Conservation (phyloP, 2,329 filamentous ascomycete species). For the Pseudomassariella vexata region DNA sequence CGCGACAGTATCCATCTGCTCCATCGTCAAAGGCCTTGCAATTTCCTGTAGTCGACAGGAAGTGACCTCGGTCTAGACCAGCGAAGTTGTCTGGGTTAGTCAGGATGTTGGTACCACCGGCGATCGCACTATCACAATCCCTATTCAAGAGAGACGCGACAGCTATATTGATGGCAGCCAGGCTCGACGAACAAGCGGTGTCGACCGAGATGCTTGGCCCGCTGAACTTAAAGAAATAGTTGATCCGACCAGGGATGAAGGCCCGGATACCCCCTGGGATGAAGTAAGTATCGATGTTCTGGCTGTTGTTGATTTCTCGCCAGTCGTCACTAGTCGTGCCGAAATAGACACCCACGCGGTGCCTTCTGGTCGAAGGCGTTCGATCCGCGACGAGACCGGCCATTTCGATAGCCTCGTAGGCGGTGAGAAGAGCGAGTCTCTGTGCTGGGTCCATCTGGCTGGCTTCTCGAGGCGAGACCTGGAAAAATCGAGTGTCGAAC, state of each 20-base stretch:
- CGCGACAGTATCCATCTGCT: constrained; percentile 55
- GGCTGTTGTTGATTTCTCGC: constrained; percentile 66
- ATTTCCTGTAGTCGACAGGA: constrained; percentile 44
- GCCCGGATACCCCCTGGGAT: constrained; percentile 37
- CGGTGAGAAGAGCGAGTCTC: constrained; percentile 57
- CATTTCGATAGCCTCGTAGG: constrained; percentile 66
- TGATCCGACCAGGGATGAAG: constrained; percentile 52
- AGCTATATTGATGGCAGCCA: constrained; percentile 64
- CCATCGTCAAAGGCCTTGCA: constrained; percentile 56
- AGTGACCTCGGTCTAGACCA: constrained; percentile 58
- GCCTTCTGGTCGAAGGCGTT: too few species aligned
- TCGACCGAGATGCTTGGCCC: constrained; percentile 68
- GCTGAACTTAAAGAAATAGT: constrained; percentile 72
- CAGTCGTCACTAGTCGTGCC: constrained; percentile 73
- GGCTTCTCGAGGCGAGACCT: neutral
- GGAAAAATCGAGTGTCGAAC: neutral
- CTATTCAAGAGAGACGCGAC: constrained; percentile 50
- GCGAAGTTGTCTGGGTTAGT: constrained; percentile 62
- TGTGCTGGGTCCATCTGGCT: constrained; percentile 64
- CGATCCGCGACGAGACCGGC: constrained; percentile 62
- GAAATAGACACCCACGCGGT: constrained; percentile 60
- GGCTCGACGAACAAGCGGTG: constrained; percentile 71
- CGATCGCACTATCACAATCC: constrained; percentile 60
- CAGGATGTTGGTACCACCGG: constrained; percentile 59
- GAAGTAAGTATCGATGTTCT: constrained; percentile 59